Conservation (phyloP, 768 basidiomycete genomes). For the Leccinum disarticulatum region DNA sequence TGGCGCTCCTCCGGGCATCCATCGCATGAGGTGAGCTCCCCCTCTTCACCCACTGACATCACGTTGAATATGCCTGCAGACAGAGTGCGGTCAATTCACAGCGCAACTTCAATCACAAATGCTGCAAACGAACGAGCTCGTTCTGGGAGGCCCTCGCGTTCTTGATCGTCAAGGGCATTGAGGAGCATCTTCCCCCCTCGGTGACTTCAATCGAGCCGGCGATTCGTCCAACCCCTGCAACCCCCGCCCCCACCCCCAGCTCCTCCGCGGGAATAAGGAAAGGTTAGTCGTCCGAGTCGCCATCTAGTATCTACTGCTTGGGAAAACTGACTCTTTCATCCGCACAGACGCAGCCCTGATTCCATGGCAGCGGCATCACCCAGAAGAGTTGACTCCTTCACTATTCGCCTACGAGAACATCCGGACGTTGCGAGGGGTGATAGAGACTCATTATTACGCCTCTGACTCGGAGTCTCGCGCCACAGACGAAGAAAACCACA, state of each 20-base stretch:
- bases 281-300: too few relatives aligned
- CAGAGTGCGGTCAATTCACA: not conserved
- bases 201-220: not conserved
- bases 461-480: too few relatives aligned
- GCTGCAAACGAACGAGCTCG: not conserved
- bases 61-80: too few relatives aligned
- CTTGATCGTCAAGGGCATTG: not conserved
- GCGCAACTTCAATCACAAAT: not conserved
- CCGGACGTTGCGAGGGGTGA: not conserved
- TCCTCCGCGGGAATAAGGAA: too few relatives aligned
- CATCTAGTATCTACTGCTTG: too few relatives aligned
- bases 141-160: not conserved
- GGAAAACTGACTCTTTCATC: too few relatives aligned
- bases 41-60: not conserved
- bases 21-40: not conserved
- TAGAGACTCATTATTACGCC: not conserved
- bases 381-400: not conserved
- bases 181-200: not conserved
- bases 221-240: too few relatives aligned
- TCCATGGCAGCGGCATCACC: too few relatives aligned
- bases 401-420: not conserved
- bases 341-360: too few relatives aligned
- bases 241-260: too few relatives aligned
- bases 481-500: too few relatives aligned
- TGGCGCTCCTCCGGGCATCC: not conserved